phyloP scores from a whole-genome alignment of 257 asterid species.

The Ehretia macrophylla region DNA sequence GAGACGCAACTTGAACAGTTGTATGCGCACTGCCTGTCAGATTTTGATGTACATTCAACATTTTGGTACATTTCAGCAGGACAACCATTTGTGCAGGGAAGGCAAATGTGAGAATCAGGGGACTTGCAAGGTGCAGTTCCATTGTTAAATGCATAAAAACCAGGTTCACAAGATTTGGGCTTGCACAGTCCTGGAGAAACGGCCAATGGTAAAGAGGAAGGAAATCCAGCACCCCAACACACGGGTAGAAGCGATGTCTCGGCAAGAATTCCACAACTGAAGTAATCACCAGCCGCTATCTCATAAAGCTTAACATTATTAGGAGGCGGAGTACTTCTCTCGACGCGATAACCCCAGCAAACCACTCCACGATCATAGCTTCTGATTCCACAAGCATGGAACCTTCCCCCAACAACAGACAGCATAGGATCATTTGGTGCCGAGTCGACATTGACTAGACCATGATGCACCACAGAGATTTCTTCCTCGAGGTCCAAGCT shows the following conservation, averaged over 20 bases:
- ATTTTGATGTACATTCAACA: conserved; percentile 37
- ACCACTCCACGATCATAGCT: conserved; percentile 60
- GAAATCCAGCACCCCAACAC: conserved; percentile 82
- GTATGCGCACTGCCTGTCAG: conserved; percentile 60
- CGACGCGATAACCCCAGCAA: conserved; percentile 80
- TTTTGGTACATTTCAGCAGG: conserved; percentile 64
- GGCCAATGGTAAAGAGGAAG: conserved; percentile 62
- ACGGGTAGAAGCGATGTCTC: conserved; percentile 55
- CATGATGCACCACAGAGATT: conserved; percentile 35
- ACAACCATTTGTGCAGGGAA: conserved; percentile 71
- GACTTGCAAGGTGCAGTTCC: conserved; percentile 52
- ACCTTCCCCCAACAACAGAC: conserved; percentile 72
- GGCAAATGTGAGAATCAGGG: conserved; percentile 55
- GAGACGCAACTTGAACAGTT: conserved; percentile 69
- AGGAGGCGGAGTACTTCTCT: conserved; percentile 74
- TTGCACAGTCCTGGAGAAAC: conserved; percentile 71
- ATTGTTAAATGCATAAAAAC: conserved; percentile 50
- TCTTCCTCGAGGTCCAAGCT: conserved; percentile 56
- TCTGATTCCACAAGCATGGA: conserved; percentile 81
- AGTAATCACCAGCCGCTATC: conserved; percentile 88
- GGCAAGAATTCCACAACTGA: conserved; percentile 80
- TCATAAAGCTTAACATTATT: conserved; percentile 57
- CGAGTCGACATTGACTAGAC: conserved; percentile 43
- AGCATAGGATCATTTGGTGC: conserved; percentile 59
- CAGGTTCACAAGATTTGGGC: conserved; percentile 46